phyloP scores from a whole-genome alignment of 2,329 filamentous ascomycete genomes.

The Aspergillus sp. region DNA sequence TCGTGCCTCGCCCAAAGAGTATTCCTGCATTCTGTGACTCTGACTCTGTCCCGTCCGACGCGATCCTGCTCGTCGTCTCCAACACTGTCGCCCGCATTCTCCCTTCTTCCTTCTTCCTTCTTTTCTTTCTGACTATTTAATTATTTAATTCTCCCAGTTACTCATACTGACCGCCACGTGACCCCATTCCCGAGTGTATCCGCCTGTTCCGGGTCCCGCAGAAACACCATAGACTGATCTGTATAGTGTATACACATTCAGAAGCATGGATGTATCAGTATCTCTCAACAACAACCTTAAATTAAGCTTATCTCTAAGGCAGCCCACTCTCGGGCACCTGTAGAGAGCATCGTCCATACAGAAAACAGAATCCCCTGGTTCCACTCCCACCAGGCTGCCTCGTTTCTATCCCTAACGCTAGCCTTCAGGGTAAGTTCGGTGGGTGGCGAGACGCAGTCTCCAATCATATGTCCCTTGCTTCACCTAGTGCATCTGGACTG shows the following conservation, averaged over 20 bases:
- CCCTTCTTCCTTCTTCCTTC: too few relatives aligned
- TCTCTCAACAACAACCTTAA: neutral
- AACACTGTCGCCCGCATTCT: too few relatives aligned
- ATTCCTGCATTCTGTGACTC: too few relatives aligned
- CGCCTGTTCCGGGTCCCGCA: neutral
- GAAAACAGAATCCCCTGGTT: neutral
- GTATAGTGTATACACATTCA: too few relatives aligned
- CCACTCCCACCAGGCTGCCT: neutral
- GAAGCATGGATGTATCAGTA: neutral
- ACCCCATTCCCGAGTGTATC: neutral
- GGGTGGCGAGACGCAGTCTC: neutral
- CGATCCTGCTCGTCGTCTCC: too few relatives aligned
- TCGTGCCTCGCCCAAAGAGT: too few relatives aligned
- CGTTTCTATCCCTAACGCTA: neutral
- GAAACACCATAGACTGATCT: neutral
- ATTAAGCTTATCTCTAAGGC: constrained; percentile 23
- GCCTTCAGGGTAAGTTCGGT: too few relatives aligned
- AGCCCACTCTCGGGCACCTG: neutral
- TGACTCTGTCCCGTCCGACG: too few relatives aligned
- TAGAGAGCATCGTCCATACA: constrained; percentile 7
- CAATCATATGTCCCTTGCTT: neutral
- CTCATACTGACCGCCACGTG: neutral
- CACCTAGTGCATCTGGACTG: neutral
- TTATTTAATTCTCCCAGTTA: too few relatives aligned
- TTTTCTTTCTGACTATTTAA: too few relatives aligned